Base-by-base conservation (phyloP, 179 eudicot species). In the Carnegiea gigantea region DNA sequence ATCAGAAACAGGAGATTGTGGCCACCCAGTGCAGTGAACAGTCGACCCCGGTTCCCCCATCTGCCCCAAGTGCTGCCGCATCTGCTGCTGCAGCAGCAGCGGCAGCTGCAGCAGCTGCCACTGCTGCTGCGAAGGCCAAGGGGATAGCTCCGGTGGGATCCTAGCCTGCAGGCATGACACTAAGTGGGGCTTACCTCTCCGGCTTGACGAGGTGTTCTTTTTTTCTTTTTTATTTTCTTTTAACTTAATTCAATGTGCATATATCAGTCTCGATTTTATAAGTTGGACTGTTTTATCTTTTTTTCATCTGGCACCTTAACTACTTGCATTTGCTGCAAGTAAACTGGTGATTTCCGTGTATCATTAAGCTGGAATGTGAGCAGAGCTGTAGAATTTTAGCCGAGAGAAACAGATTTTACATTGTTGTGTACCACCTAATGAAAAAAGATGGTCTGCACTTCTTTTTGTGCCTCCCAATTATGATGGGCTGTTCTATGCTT, bases 21-120 rank as follows among this genome's bases (percentile, higher is more conserved):
- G 71, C 84, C 2, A 76, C 87, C 2, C 90, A 88, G 77, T 83
- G 84, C 73, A 84, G 68, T 11, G 68, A 62, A 23, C 68, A 67
- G 72, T 67, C 72, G 7, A 67, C 72, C 6, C 36, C 93, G 1
- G 77, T 80, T 57, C 91, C 93, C 4, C 93, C 95, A 1, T 84
- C 98, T 2, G 73, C 90, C 51, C 92, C 94, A 15, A 84, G 81
- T 78, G 87, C 97, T 0, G 92, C 96, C 0, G 92, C 95, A 17
- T 84, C 98, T 20, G 92, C 98, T 0, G 93, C 97, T 0, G 95
- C 95, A 0, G 95, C 93, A 0, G 96, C 93, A 0, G 90, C 90
- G 0, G 88, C 91, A 0, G 91, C 88, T 0, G 72, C 72, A 15
- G 62, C 62, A 6, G 89, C 90, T 1, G 89, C 90, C 33, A 79